Conservation (phyloP, 306 rosid genomes). For the Quercus suber region DNA sequence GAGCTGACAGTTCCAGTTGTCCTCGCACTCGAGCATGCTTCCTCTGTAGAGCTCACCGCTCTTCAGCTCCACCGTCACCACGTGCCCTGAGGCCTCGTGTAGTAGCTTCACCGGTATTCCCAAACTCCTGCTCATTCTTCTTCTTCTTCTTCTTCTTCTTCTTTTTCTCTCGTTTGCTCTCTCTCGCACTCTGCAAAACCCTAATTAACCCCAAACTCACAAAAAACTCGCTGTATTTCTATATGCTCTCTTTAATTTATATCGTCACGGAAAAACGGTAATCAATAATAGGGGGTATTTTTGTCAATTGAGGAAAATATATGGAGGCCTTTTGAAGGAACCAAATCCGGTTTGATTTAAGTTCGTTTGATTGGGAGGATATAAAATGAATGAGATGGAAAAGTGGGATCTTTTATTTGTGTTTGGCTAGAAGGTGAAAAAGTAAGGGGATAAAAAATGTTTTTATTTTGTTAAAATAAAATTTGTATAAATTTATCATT, state of each 20-base stretch:
- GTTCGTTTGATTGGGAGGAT: no score
- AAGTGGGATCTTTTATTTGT: no score
- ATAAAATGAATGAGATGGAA: no score
- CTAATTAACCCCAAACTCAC: constrained; percentile 20
- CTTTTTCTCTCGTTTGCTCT: background rate
- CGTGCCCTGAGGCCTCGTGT: constrained; percentile 95
- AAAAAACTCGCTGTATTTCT: background rate
- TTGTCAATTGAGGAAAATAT: background rate
- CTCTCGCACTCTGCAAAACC: constrained; percentile 34
- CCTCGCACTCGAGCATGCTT: constrained; percentile 95
- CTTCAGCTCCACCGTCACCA: constrained; percentile 93
- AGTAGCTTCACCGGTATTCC: constrained; percentile 99
- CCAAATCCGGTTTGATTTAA: no score
- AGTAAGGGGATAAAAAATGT: accelerated
- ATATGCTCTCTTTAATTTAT: background rate
- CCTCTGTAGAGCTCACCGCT: constrained; percentile 99
- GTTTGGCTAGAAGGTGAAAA: accelerated
- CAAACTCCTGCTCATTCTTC: constrained; percentile 85
- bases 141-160: background rate
- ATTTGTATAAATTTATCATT: no score
- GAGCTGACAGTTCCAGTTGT: constrained; percentile 98
- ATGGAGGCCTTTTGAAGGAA: background rate
- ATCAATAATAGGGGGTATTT: background rate
- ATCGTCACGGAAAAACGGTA: no score
- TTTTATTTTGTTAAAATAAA: no score